A percentile compares a stretch with the other conserved stretches of the same genome.
Evolutionary conservation across 495 filamentous ascomycete species (phyloP).

Genomic region (Hypoxylon fuscum): DNA sequence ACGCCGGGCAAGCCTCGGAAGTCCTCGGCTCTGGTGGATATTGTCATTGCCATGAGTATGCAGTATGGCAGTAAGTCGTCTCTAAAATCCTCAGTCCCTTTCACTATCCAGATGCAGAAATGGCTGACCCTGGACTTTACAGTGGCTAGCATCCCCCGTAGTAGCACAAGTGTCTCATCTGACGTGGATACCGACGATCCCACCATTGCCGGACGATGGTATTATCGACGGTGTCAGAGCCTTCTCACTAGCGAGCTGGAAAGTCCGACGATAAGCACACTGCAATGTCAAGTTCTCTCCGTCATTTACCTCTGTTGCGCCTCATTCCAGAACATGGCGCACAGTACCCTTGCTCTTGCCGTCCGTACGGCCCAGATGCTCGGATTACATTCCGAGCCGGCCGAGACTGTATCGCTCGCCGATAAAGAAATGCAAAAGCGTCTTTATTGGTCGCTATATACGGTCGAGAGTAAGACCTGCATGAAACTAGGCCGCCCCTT

Average conservation of each 20-base stretch:
- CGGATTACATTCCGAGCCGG: conserved; percentile 61
- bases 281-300: conserved; percentile 62
- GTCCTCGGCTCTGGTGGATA: conserved; percentile 63
- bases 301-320: conserved; percentile 56
- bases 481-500: conserved; percentile 65
- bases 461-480: conserved; percentile 56
- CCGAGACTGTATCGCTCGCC: conserved; percentile 43
- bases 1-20: conserved; percentile 46
- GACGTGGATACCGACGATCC: conserved; percentile 47
- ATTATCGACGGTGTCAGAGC: conserved; percentile 56
- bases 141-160: conserved; percentile 38
- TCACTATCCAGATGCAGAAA: not conserved
- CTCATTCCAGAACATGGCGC: conserved; percentile 61
- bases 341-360: conserved; percentile 51
- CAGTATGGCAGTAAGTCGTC: conserved; percentile 51
- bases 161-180: conserved; percentile 25
- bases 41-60: conserved; percentile 64
- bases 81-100: not conserved
- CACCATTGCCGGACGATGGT: conserved; percentile 55
- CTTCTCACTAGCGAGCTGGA: conserved; percentile 59
- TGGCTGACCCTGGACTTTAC: not conserved
- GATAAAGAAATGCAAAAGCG: conserved; percentile 56
- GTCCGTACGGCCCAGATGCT: conserved; percentile 60
- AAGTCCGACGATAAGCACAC: conserved; percentile 57
- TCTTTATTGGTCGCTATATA: conserved; percentile 63